These are phyloP conservation scores for Lachancea thermotolerans DNA, from an alignment of 805 yeast genomes.

Conservation along the genomic window DNA sequence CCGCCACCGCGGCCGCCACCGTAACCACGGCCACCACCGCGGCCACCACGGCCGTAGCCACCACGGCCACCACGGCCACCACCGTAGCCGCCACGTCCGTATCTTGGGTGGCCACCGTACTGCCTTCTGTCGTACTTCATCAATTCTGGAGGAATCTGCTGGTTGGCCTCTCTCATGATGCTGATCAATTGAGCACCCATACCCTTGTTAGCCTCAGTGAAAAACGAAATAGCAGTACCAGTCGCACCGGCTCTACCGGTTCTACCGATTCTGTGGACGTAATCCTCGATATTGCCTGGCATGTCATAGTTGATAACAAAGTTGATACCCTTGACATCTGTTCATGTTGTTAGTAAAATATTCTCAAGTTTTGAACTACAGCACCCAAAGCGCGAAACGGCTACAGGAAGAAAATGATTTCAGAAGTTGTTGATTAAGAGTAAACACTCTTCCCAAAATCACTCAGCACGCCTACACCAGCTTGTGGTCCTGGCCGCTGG, in stretches of 20 bases:
- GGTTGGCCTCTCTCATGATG: conserved; percentile 93
- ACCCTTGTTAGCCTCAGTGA: conserved; percentile 80
- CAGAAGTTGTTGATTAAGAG: conserved; percentile 2
- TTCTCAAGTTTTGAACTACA: neutral
- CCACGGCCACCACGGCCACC: conserved; percentile 38
- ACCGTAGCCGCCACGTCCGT: conserved; percentile 47
- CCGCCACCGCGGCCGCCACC: conserved; percentile 32
- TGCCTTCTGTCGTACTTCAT: conserved; percentile 69
- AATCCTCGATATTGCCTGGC: conserved; percentile 98
- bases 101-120: conserved; percentile 56
- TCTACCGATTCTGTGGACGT: conserved; percentile 98
- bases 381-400: conserved; percentile 4
- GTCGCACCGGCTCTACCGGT: conserved; percentile 98
- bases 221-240: conserved; percentile 93
- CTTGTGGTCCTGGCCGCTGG: conserved; percentile 5
- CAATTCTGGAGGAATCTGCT: conserved; percentile 75
- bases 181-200: conserved; percentile 86
- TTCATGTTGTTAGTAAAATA: conserved; percentile 23
- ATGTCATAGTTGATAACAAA: conserved; percentile 91
- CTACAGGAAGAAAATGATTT: neutral
- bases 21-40: conserved; percentile 38
- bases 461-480: conserved; percentile 2
- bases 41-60: conserved; percentile 34
- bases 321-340: conserved; percentile 97
- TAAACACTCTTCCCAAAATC: conserved; percentile 2